Conservation (phyloP, 345 rosid genomes). For the Chamaenerion angustifolium region DNA sequence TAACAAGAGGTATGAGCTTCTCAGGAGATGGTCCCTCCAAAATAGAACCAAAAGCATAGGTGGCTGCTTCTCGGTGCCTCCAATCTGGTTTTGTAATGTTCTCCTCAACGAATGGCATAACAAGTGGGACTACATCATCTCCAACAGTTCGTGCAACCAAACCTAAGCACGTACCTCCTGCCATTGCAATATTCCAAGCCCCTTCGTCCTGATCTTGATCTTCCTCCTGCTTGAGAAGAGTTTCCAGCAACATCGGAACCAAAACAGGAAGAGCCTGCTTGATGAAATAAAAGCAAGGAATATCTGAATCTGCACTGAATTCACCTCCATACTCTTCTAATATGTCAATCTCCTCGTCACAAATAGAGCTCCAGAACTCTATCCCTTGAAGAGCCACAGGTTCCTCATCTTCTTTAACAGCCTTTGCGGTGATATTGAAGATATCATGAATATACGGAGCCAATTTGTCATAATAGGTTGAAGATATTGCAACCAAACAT, state of each 20-base stretch:
- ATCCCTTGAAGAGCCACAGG: conserved; percentile 28
- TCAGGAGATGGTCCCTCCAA: conserved; percentile 32
- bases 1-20: conserved; percentile 24
- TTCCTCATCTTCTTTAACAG: conserved; percentile 30
- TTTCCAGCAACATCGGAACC: conserved; percentile 27
- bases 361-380: conserved; percentile 33
- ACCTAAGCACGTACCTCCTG: conserved; percentile 31
- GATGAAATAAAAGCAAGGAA: conserved; percentile 27
- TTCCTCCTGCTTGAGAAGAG: conserved; percentile 30
- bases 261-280: conserved; percentile 33
- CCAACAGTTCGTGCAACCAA: conserved; percentile 32
- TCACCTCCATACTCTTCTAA: conserved; percentile 29
- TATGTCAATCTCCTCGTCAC: conserved; percentile 34
- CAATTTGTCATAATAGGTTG: conserved; percentile 27
- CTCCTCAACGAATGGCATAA: conserved; percentile 30
- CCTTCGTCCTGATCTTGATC: conserved; percentile 34
- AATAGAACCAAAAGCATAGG: conserved; percentile 34
- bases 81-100: conserved; percentile 32
- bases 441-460: conserved; percentile 28
- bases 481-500: conserved; percentile 30
- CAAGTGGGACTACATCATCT: conserved; percentile 27
- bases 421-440: conserved; percentile 25
- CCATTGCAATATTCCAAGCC: conserved; percentile 36
- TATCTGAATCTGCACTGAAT: conserved; percentile 25
- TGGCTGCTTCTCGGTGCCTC: conserved; percentile 33